Conservation (phyloP, 2,329 filamentous ascomycete genomes). For the Aspergillus alliaceus region DNA sequence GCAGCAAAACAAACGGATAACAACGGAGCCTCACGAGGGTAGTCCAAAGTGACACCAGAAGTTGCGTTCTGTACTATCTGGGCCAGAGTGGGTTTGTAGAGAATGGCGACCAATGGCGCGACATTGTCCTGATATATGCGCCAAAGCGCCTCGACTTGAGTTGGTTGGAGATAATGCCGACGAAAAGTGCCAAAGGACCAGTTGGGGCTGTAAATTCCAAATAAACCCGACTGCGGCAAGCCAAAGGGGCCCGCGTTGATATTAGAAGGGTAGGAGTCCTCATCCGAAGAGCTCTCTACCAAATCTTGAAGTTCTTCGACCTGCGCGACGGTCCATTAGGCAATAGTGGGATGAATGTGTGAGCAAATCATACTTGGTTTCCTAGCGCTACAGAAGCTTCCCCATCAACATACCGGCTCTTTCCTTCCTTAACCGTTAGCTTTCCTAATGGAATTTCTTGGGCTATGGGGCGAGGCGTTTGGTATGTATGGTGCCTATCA, state of each 20-base stretch:
- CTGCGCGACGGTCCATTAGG: no score
- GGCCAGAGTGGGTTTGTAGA: conserved; percentile 12
- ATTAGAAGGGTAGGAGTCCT: no score
- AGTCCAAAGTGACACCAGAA: not conserved
- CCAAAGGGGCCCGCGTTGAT: not conserved
- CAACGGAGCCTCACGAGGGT: conserved; percentile 8
- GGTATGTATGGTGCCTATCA: no score
- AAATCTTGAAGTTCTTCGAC: conserved; percentile 13
- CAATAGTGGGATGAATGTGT: no score
- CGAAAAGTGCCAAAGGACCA: not conserved
- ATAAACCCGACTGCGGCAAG: not conserved
- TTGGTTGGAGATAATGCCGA: not conserved
- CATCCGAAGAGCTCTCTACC: not conserved
- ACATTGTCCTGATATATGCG: conserved; percentile 18
- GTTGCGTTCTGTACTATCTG: conserved; percentile 3
- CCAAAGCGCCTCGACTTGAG: conserved; percentile 15
- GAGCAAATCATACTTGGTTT: no score
- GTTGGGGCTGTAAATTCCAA: not conserved
- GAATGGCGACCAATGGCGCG: conserved; percentile 19
- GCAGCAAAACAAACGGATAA: conserved; percentile 18
- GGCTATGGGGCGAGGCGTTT: no score
- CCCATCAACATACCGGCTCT: conserved; percentile 18
- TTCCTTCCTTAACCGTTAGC: conserved; percentile 4
- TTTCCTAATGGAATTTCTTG: no score
- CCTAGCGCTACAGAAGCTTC: conserved; percentile 18